A percentile compares a stretch with the other conserved stretches of the same genome.
These are phyloP conservation scores for Pleurotus citrinopileatus DNA, from an alignment of 768 basidiomycete species.

Conservation along the genomic window DNA sequence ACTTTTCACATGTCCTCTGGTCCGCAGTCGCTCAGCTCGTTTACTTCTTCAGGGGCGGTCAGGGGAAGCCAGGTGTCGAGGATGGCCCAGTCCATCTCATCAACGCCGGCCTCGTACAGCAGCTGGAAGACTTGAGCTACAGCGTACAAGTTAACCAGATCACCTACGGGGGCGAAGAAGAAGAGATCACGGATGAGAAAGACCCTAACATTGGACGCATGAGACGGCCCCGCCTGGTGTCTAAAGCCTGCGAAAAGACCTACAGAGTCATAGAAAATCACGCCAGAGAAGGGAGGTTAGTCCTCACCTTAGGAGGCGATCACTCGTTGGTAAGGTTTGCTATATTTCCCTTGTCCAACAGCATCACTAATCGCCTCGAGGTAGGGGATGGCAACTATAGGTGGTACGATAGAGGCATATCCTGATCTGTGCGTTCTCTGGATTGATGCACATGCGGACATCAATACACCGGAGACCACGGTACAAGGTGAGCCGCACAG, in stretches of 20 bases:
- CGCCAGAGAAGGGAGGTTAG: constrained; percentile 57
- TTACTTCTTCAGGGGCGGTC: constrained; percentile 1
- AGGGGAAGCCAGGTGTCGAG: constrained; percentile 54
- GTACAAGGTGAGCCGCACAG: constrained; percentile 35
- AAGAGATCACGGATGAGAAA: constrained; percentile 35
- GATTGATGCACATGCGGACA: constrained; percentile 81
- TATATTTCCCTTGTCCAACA: neutral
- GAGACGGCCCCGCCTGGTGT: constrained; percentile 68
- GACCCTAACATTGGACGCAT: constrained; percentile 65
- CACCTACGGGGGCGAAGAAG: constrained; percentile 41
- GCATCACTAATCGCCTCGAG: neutral
- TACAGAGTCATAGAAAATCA: constrained; percentile 52
- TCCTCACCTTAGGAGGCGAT: constrained; percentile 74
- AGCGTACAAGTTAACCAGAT: constrained; percentile 64
- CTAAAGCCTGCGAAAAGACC: constrained; percentile 58
- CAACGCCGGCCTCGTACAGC: constrained; percentile 57
- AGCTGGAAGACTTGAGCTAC: constrained; percentile 63
- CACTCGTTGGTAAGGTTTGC: constrained; percentile 55
- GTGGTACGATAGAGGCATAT: constrained; percentile 58
- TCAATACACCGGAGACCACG: constrained; percentile 73
- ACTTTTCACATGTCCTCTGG: neutral
- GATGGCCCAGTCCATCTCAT: constrained; percentile 67
- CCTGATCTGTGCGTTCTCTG: constrained; percentile 67
- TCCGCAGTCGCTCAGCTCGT: neutral
- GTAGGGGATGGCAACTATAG: constrained; percentile 67